Percentiles rank a stretch among this genome's conserved stretches.
phyloP scores from a whole-genome alignment of 2,329 filamentous ascomycete genomes.

The Penicillium glabrum region DNA sequence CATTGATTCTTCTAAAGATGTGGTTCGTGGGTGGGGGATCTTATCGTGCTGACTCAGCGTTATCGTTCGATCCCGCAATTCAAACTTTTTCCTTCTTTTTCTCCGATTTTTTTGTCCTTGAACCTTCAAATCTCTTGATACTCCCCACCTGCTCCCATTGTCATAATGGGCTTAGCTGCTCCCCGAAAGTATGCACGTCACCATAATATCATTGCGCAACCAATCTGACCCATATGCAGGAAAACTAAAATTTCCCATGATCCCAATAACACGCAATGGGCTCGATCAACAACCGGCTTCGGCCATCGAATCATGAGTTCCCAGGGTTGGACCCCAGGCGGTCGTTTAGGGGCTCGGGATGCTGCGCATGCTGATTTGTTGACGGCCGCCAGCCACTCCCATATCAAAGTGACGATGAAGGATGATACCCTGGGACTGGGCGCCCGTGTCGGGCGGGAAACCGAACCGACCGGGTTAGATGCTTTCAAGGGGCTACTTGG shows the following conservation, averaged over 20 bases:
- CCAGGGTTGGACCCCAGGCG: conserved; percentile 88
- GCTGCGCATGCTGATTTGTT: conserved; percentile 73
- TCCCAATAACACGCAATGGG: conserved; percentile 95
- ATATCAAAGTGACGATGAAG: conserved; percentile 82
- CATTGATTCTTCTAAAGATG: background rate
- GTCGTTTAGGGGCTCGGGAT: conserved; percentile 75
- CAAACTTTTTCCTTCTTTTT: conserved; percentile 5
- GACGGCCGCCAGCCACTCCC: conserved; percentile 76
- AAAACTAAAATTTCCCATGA: conserved; percentile 78
- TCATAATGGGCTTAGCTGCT: conserved; percentile 66
- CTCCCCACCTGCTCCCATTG: background rate
- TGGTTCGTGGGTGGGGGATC: conserved; percentile 1
- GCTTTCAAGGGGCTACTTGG: conserved; percentile 84
- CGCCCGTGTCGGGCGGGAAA: conserved; percentile 71
- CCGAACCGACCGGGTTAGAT: conserved; percentile 78
- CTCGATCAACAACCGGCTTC: conserved; percentile 75
- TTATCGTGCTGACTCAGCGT: conserved; percentile 24
- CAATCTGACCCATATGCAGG: conserved; percentile 36
- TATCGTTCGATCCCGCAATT: conserved; percentile 3
- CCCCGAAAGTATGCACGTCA: conserved; percentile 60
- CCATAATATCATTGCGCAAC: background rate
- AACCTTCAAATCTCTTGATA: background rate
- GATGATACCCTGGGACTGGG: conserved; percentile 91
- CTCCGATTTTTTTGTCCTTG: background rate
- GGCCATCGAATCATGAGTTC: conserved; percentile 85